Base-by-base conservation (phyloP, 768 basidiomycete genomes). In the Calvatia gigantea region DNA sequence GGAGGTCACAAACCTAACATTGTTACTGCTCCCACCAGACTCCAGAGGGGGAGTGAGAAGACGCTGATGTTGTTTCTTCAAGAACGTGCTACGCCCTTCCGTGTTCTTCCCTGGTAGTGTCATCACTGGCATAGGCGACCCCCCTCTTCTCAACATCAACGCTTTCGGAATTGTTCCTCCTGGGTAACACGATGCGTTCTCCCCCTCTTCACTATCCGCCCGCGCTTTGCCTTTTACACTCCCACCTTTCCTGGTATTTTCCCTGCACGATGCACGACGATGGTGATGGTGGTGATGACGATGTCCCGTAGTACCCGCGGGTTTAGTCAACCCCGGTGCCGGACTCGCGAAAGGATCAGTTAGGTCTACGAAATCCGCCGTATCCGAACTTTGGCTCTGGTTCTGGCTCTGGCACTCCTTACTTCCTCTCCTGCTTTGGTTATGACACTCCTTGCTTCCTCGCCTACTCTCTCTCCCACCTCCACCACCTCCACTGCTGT, bases 291-390 rank as follows among this genome's bases (percentile, higher is more conserved):
- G 12, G 23, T 2, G 11, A 6, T 48, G 3, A 11, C 33, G 19
- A 15, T 28, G 19, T 48, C n/a, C n/a, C n/a, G n/a, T 41, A 6
- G 43, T 9, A 46, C 54, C 42, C 39, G 48, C 42, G 4, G 54
- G 54, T n/a, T 49, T 32, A 3, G 46, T 12, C 6, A 56, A 56
- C 19, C 54, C 54, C 6, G 54, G 54, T 12, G 54, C 42, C 42
- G 54, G 54, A 42, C 54, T 56, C 8, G 54, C 54, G 23, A 56
- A 56, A 19, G 54, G 54, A 33, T 56, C 54, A 2, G 54, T 56
- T 2, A 56, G 31, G 39, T 56, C 54, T 4, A 56, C 54, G 31
- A 56, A 56, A 42, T 56, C 54, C 2, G 54, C 54, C 37, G 28
- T 56, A 31, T 31, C 44, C 29, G 14, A 45, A 25, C 11, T 12